Evolutionary conservation across 2,329 filamentous ascomycete species (phyloP).

Genomic region (Tolypocladium ovalisporum): DNA sequence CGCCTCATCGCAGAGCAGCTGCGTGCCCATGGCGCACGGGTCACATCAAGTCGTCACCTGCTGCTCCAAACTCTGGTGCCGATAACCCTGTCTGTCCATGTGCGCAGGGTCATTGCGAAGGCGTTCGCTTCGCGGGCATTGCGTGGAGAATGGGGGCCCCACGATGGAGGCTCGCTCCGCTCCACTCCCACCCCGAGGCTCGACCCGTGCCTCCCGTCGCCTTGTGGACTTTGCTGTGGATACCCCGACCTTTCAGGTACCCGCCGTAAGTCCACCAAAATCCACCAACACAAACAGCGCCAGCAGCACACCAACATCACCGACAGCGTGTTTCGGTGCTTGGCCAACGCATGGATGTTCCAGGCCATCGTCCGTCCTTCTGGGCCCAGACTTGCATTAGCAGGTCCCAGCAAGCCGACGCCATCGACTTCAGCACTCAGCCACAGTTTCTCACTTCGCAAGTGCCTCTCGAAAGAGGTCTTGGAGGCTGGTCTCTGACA

Average conservation of each 20-base stretch:
- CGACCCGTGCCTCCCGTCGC: background rate
- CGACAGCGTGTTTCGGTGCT: background rate
- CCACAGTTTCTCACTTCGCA: background rate
- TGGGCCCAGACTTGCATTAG: background rate
- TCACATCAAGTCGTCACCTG: background rate
- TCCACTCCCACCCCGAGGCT: background rate
- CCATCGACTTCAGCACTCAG: background rate
- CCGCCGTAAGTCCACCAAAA: background rate
- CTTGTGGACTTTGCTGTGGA: background rate
- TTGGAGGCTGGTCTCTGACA: background rate
- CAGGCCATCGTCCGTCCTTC: background rate
- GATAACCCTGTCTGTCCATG: background rate
- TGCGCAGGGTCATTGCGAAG: background rate
- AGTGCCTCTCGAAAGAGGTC: background rate
- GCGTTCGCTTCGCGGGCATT: background rate
- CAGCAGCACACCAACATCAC: background rate
- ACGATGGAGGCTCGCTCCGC: background rate
- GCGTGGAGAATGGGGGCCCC: background rate
- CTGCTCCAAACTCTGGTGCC: background rate
- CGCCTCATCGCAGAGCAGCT: background rate
- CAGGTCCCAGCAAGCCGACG: background rate
- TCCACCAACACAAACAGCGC: background rate
- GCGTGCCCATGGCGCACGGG: background rate
- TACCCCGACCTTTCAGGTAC: too few relatives aligned
- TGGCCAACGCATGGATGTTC: background rate